A percentile compares a stretch with the other conserved stretches of the same genome.
Evolutionary conservation across 768 basidiomycete genomes (phyloP).

Genomic region (Peribolospora kevripleyi): DNA sequence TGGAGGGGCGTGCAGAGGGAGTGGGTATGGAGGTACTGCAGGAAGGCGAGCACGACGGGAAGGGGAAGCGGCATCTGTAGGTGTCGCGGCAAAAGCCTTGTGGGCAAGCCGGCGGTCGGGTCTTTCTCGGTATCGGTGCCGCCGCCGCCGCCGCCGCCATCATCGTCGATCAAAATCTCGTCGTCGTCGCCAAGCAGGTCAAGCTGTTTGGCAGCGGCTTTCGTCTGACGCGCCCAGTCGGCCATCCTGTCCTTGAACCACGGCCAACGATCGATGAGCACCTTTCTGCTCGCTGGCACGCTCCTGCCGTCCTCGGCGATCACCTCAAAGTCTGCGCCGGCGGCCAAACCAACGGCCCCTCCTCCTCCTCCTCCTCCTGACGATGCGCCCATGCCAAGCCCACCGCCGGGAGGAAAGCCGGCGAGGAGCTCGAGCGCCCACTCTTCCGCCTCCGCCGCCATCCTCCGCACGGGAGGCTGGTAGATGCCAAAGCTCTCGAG

Average conservation of each 20-base stretch:
- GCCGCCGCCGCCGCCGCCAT: not conserved
- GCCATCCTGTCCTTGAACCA: constrained; percentile 39
- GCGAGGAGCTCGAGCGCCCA: constrained; percentile 51
- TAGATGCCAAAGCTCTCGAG: constrained; percentile 61
- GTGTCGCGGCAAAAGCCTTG: constrained; percentile 27
- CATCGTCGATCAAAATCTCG: not conserved
- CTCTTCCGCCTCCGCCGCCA: constrained; percentile 51
- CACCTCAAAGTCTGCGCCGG: constrained; percentile 55
- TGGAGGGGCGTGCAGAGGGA: constrained; percentile 73
- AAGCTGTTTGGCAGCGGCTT: not conserved
- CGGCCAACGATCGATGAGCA: constrained; percentile 79
- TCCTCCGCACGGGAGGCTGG: constrained; percentile 40
- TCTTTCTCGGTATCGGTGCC: constrained; percentile 17
- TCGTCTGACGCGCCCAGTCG: constrained; percentile 2
- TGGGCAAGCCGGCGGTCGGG: constrained; percentile 51
- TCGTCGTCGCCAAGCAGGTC: not conserved
- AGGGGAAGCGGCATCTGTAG: constrained; percentile 71
- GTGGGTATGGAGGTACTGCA: constrained; percentile 83
- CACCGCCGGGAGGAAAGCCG: too few relatives aligned
- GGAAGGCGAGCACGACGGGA: constrained; percentile 58
- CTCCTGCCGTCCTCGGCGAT: constrained; percentile 71
- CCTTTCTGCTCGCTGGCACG: constrained; percentile 52
- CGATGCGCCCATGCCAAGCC: too few relatives aligned
- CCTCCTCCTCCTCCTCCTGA: constrained; percentile 20
- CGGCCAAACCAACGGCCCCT: constrained; percentile 25